Evolutionary conservation across 139 green algal species (phyloP).

Genomic region (Monoraphidium neglectum): DNA sequence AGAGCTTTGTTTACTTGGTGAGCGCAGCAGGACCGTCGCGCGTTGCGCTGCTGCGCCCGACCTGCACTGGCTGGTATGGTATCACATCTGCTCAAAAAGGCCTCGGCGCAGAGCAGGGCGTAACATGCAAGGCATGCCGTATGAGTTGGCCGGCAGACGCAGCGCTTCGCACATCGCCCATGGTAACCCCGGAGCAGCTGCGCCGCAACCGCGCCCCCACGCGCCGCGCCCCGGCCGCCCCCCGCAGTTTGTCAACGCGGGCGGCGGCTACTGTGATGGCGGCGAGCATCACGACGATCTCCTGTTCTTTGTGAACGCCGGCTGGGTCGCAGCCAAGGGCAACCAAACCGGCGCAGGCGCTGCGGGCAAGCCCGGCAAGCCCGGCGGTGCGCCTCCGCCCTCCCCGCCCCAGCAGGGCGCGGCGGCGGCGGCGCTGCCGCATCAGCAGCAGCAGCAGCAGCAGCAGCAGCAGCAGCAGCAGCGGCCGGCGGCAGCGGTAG

Average conservation of each 20-base stretch:
- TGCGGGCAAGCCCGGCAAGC: background rate
- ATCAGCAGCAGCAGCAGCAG: background rate
- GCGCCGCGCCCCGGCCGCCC: background rate
- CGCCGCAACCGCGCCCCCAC: background rate
- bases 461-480: background rate
- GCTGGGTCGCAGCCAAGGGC: background rate
- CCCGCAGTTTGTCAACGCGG: constrained; percentile 12
- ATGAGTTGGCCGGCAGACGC: background rate
- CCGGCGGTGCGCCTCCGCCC: too few species aligned
- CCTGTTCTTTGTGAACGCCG: constrained; percentile 37
- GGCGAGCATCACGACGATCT: constrained; percentile 37
- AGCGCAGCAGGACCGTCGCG: background rate
- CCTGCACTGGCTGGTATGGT: background rate
- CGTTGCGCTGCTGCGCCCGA: background rate
- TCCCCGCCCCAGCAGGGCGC: background rate
- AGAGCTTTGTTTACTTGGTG: constrained; percentile 44
- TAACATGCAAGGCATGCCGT: background rate
- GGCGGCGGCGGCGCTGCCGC: background rate
- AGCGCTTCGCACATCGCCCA: background rate
- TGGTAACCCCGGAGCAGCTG: background rate
- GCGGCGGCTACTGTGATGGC: background rate
- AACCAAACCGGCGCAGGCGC: background rate
- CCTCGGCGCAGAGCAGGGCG: background rate
- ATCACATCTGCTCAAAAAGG: background rate
- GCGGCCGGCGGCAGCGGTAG: background rate